Conservation (phyloP, 2,329 filamentous ascomycete genomes). For the Botryosphaeria dothidea region DNA sequence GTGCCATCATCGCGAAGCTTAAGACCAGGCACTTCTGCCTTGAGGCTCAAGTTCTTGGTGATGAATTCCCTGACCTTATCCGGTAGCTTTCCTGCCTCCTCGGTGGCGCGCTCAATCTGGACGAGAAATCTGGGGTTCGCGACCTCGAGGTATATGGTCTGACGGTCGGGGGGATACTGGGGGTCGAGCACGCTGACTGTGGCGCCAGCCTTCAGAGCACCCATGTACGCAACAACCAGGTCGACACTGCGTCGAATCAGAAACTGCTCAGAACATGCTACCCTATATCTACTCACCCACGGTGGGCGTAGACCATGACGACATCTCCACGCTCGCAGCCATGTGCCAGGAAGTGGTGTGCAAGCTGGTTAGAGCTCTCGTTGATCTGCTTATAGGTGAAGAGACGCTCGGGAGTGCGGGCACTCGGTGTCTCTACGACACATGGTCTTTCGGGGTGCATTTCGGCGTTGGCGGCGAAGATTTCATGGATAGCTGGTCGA, state of each 20-base stretch:
- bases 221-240: constrained; percentile 78
- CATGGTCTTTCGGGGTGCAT: constrained; percentile 68
- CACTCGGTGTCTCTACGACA: constrained; percentile 65
- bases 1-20: constrained; percentile 69
- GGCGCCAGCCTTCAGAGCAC: constrained; percentile 60
- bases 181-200: constrained; percentile 73
- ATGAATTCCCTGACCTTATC: constrained; percentile 68
- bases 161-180: constrained; percentile 74
- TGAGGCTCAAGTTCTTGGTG: constrained; percentile 68
- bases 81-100: constrained; percentile 66
- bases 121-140: constrained; percentile 72
- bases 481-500: constrained; percentile 63
- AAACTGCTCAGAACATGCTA: neutral
- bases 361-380: constrained; percentile 77
- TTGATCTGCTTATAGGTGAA: constrained; percentile 89
- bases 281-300: constrained; percentile 46
- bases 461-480: constrained; percentile 67
- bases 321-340: constrained; percentile 80
- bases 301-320: constrained; percentile 88
- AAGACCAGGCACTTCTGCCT: constrained; percentile 73
- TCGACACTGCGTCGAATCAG: constrained; percentile 55
- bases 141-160: constrained; percentile 81
- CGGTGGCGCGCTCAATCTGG: constrained; percentile 69
- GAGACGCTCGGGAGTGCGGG: constrained; percentile 56
- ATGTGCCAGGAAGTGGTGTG: constrained; percentile 73